phyloP scores from a whole-genome alignment of 1,284 basidiomycete species.

The Irpex sp. region DNA sequence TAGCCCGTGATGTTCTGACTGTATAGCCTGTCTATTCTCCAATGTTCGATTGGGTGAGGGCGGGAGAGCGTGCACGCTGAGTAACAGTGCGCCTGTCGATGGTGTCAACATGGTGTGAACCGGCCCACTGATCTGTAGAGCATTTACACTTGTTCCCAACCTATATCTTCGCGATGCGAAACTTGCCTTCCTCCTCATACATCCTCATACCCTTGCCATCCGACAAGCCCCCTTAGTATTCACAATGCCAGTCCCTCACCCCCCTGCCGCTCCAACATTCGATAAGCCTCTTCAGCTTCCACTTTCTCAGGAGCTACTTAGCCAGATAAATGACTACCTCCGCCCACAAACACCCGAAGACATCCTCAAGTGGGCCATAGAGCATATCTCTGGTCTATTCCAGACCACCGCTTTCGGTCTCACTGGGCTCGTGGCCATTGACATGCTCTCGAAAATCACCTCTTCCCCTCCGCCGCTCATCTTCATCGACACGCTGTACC shows the following conservation, averaged over 20 bases:
- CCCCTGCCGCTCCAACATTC: constrained; percentile 22
- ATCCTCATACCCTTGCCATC: background rate
- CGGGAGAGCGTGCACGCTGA: constrained; percentile 6
- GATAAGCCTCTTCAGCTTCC: constrained; percentile 56
- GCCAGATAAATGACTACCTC: constrained; percentile 70
- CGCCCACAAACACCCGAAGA: constrained; percentile 69
- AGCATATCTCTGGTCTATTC: constrained; percentile 72
- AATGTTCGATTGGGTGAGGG: constrained; percentile 14
- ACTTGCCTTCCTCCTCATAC: background rate
- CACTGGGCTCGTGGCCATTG: constrained; percentile 85
- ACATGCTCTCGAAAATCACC: constrained; percentile 86
- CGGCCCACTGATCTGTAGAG: constrained; percentile 4
- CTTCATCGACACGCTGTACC: constrained; percentile 95
- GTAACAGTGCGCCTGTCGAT: constrained; percentile 9
- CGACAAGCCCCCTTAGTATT: background rate
- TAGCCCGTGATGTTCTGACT: background rate
- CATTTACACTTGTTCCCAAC: constrained; percentile 6
- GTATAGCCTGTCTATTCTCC: constrained; percentile 1
- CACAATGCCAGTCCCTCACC: constrained; percentile 4
- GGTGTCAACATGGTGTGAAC: constrained; percentile 16
- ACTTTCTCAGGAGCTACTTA: constrained; percentile 56
- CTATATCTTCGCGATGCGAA: constrained; percentile 4
- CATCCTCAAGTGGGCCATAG: constrained; percentile 79
- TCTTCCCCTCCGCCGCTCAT: constrained; percentile 66
- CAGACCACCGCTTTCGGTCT: constrained; percentile 95